These are phyloP conservation scores for Syncephalastrum sp. DNA, from an alignment of 371 early-diverging fungal species.

Conservation along the genomic window DNA sequence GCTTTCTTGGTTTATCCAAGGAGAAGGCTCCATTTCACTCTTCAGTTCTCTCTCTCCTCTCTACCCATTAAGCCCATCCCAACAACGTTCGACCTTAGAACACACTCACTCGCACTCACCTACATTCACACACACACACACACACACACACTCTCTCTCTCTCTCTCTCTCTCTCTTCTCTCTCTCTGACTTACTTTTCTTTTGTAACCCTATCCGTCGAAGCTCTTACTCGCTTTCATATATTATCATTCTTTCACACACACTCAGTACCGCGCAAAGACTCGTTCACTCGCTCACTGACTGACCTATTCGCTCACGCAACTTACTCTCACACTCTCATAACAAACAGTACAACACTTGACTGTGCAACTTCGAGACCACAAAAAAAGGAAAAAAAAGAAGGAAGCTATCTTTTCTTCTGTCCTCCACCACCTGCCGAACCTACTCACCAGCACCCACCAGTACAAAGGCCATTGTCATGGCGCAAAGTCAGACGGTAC, in stretches of 20 bases:
- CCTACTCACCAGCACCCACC: not conserved
- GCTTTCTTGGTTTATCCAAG: no score
- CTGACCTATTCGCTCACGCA: no score
- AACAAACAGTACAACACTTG: no score
- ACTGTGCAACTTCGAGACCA: no score
- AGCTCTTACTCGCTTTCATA: not conserved
- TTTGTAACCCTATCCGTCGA: not conserved
- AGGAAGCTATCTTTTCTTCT: not conserved
- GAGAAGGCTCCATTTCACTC: no score
- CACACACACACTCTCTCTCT: not conserved
- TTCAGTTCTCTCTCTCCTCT: no score
- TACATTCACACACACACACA: no score
- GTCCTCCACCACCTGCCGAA: not conserved
- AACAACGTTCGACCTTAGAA: no score
- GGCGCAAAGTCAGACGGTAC: constrained; percentile 4
- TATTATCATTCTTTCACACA: not conserved
- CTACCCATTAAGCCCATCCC: no score
- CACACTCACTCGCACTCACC: no score
- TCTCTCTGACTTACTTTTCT: not conserved
- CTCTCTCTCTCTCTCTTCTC: not conserved
- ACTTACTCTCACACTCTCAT: not conserved
- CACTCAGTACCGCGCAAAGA: not conserved
- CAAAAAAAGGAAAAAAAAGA: no score
- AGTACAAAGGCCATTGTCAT: not conserved
- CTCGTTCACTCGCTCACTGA: not conserved